Conservation (phyloP, 352 stramenopile species). For the Phytopythium montanum region DNA sequence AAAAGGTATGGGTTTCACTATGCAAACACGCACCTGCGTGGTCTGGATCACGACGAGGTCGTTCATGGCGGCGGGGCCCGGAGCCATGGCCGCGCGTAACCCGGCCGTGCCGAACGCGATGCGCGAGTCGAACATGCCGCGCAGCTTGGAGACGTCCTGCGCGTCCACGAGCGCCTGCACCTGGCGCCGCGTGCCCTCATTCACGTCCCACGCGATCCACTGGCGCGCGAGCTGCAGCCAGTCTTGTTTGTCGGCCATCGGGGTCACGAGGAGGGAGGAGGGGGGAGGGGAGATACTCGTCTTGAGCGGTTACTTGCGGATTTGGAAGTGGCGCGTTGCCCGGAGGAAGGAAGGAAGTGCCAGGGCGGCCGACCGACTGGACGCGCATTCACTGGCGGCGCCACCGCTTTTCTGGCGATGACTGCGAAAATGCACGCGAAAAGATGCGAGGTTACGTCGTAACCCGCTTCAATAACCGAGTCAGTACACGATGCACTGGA, state of each 20-base stretch:
- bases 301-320: not conserved
- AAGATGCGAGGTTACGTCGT: not conserved
- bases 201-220: slow-evolving; percentile 87
- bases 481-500: not conserved
- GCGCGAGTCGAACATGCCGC: slow-evolving; percentile 73
- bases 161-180: slow-evolving; percentile 62
- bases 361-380: not conserved
- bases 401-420: not conserved
- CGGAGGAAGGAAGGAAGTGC: not conserved
- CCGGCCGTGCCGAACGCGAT: slow-evolving; percentile 92
- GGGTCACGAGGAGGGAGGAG: not conserved
- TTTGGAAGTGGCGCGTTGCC: not conserved
- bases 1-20: not conserved
- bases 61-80: slow-evolving; percentile 89
- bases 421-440: not conserved
- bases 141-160: slow-evolving; percentile 46
- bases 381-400: slow-evolving; percentile 2
- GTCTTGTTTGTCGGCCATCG: slow-evolving; percentile 14
- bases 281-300: not conserved
- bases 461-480: slow-evolving; percentile 3
- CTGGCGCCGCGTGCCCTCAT: slow-evolving; percentile 60
- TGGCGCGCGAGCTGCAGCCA: slow-evolving; percentile 60
- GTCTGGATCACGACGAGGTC: slow-evolving; percentile 92
- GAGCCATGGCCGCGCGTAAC: slow-evolving; percentile 86
- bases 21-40: slow-evolving; percentile 39